phyloP scores from a whole-genome alignment of 805 yeast species.

The Yueomyces sp. region DNA sequence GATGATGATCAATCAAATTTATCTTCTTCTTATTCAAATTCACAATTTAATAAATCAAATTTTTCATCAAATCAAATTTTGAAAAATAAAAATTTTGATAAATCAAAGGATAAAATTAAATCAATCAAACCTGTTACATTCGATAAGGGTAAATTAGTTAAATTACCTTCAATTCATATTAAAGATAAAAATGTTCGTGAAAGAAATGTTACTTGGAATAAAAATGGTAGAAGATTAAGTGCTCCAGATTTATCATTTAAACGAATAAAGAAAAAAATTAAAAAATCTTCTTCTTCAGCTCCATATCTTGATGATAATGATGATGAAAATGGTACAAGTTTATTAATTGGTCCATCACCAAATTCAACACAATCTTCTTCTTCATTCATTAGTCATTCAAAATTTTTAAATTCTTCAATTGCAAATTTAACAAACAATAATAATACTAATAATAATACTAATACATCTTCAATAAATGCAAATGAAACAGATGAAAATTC shows the following conservation, averaged over 20 bases:
- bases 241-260: conserved; percentile 6
- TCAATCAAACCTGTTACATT: neutral
- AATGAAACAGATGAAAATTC: neutral
- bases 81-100: neutral
- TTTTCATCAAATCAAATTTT: neutral
- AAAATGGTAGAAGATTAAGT: conserved; percentile 17
- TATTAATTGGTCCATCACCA: neutral
- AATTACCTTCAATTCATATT: neutral
- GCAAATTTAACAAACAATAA: neutral
- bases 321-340: neutral
- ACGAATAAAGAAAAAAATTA: neutral
- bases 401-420: neutral
- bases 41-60: neutral
- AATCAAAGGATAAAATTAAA: neutral
- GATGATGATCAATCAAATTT: neutral
- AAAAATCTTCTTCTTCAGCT: neutral
- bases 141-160: neutral
- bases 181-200: neutral
- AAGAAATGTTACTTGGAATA: conserved; percentile 23
- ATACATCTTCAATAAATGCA: neutral
- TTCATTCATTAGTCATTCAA: neutral
- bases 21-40: neutral
- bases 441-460: neutral
- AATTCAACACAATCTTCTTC: neutral
- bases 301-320: neutral